Evolutionary conservation across 495 filamentous ascomycete species (phyloP), one percentile per base, ranked within the genome.

Genomic region (Amorphotheca resinae): DNA sequence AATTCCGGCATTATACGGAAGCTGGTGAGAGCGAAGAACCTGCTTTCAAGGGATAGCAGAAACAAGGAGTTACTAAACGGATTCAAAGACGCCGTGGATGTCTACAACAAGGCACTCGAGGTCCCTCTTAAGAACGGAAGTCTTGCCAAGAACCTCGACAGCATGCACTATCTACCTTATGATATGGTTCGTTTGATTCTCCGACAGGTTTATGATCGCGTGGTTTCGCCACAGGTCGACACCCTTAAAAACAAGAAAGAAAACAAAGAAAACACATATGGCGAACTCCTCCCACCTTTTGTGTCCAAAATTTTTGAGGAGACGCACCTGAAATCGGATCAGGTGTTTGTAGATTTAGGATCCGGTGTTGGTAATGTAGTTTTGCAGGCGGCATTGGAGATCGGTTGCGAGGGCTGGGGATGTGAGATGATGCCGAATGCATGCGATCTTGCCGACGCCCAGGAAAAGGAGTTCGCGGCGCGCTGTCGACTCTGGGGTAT

Each of bases 351-450:
- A 42, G 91, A 98, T 56, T 70, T 98, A 26, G 91, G 91, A 22
- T 94, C 86, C 14, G 91, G 91, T 20, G 91, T 95, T 21, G 91
- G 87, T 4, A 98, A 95, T 59, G 91, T 95, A 2, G 84, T 89
- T 17, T 67, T 98, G 31, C 91, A 98, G 58, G 91, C 91, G 3
- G 91, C 91, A 7, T 73, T 98, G 6, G 84, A 98, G 58, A 76
- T 88, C 37, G 91, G 91, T 11, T 93, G 84, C 58, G 84, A 95
- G 59, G 88, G 83, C 61, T 95, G 86, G 79, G 91, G 91, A 18
- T 95, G 89, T 56, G 91, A 98, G 62, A 83, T 88, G 72, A 89
- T 93, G 84, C 70, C 79, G 48, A 87, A 87, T 38, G 82, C 84
- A 3, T 87, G 76, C 61, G 79, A 81, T 45, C 70, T 98, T 22